Base-by-base conservation (phyloP, 1,284 basidiomycete species). In the Boletellus deceptivus region DNA sequence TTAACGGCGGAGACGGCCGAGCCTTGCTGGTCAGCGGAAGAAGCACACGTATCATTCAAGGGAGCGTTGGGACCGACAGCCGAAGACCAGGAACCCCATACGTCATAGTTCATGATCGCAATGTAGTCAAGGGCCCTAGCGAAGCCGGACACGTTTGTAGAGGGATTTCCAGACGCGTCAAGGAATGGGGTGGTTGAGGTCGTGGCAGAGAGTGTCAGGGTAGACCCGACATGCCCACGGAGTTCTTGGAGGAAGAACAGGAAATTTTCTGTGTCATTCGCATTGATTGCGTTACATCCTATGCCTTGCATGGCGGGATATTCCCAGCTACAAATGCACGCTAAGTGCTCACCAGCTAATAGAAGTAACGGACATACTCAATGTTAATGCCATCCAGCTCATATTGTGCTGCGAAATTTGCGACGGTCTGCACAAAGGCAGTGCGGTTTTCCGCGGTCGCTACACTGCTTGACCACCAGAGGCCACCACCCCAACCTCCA, bases 401-500 rank as follows among this genome's bases (percentile, higher is more conserved):
- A 67, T 88, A 91, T 52, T 76, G 59, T 24, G 72, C 69, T 39
- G 79, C 84, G 37, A 92, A 71, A 22, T 72, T 66, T 4, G 77
- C 68, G 51, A 93, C 73, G 39, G 89, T 84, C 35, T 80, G 72
- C 36, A 86, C 82, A 57, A 95, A 93, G 0, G 73, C 73, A 5
- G 80, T 79, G 36, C 89, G 78, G 59, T 82, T 83, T 27, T 69
- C 67, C 0, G 77, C 65, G 22, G 73, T 81, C 16, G 76, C 78
- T 27, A 91, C 80, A 34, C 83, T 76, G 24, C 78, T 71, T 2
- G 91, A 94, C 69, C 85, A 95, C 69, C 69, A 84, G 18, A 56
- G 82, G 75, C 44, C 75, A 68, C 8, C 91, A 89, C 64, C 80
- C 92, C 91, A 95, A 34, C 93, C 93, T 42, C 93, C 93, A 47